Base-by-base conservation (phyloP, 148 eudicot genomes). In the Amaranthus cruentus region DNA sequence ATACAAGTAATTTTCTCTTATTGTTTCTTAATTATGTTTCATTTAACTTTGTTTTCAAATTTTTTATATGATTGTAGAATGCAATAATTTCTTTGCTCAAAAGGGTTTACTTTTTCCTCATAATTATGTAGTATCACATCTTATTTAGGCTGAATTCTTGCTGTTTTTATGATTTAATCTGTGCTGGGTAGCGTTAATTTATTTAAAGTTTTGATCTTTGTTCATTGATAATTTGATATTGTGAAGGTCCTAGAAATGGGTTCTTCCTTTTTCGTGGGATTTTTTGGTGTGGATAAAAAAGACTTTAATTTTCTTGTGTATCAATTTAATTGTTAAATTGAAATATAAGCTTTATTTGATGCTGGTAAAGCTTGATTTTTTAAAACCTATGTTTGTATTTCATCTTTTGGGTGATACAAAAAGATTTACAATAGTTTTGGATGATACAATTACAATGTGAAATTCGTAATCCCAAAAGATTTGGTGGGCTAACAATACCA, bases 151-250 rank as follows among this genome's bases (percentile, higher is more conserved):
- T 64, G 13, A 28, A 28, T 54, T 74, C 49, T 47, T 6, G 59
- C 7, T n/a, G 15, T 5, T 69, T 18, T 3, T 58, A 43, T 52
- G 52, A 14, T 52, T 2, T 43, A 14, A 59, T 52, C 2, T 55
- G 13, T 15, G 28, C 0, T 53, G 56, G 73, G 66, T 38, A 10
- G 66, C 21, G 14, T 50, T 3, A 67, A 67, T 73, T 69, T 74
- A 7, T 9, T 21, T 18, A 62, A 78, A 78, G 64, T 55, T 62
- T 6, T 69, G 47, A 55, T 48, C 69, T 78, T 79, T 79, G 47
- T 6, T 3, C 42, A 43, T 63, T 28, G 9, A 47, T 65, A 4
- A 6, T 12, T 58, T 3, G 6, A 15, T 5, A 46, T 50, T 58
- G 0, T 38, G 53, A 21, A 71, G 44, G 28, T 51, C 69, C 62